phyloP scores from a whole-genome alignment of 2,329 filamentous ascomycete genomes.

The Kalaharituber pfeilii region DNA sequence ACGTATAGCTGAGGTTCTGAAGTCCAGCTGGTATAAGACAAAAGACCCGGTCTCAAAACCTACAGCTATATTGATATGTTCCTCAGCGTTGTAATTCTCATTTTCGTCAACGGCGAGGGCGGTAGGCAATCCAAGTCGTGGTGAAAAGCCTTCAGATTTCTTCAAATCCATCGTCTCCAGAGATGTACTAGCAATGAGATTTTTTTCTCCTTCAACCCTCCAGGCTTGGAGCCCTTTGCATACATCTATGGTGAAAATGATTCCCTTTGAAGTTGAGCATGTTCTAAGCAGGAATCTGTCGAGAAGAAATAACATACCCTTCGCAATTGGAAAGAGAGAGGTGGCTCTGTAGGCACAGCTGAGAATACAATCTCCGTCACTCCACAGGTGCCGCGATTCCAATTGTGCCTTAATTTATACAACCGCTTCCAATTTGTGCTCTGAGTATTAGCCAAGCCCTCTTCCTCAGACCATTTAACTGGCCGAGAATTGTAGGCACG shows the following conservation, averaged over 20 bases:
- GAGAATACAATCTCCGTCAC: conserved; percentile 58
- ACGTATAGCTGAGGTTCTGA: conserved; percentile 22
- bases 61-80: conserved; percentile 42
- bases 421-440: conserved; percentile 68
- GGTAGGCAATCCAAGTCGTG: conserved; percentile 32
- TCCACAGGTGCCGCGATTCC: conserved; percentile 64
- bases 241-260: conserved; percentile 60
- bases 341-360: neutral
- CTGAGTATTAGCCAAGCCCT: conserved; percentile 36
- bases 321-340: neutral
- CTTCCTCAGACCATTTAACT: conserved; percentile 44
- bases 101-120: conserved; percentile 49
- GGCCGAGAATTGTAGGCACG: conserved; percentile 33
- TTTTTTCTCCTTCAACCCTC: conserved; percentile 31
- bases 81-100: conserved; percentile 26
- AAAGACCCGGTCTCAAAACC: conserved; percentile 59
- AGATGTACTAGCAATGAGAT: conserved; percentile 13
- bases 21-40: conserved; percentile 46
- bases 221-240: conserved; percentile 58
- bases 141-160: neutral
- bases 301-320: conserved; percentile 11
- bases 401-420: conserved; percentile 80
- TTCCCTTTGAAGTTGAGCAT: conserved; percentile 37
- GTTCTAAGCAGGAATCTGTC: neutral
- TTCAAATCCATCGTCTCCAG: too few relatives aligned